Base-by-base conservation (phyloP, 345 rosid species). In the Mangifera indica region DNA sequence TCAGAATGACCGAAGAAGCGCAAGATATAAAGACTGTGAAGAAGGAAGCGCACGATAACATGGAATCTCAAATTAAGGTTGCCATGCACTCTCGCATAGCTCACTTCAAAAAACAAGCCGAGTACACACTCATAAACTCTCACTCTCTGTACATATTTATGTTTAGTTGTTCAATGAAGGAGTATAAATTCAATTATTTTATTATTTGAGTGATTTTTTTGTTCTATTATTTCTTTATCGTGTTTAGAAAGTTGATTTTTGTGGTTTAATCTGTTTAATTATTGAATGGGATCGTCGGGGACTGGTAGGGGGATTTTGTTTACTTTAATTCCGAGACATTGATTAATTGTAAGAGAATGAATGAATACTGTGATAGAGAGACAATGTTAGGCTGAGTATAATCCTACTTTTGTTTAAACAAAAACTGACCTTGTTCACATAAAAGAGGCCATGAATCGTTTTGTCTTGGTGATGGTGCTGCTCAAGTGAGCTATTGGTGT, bases 51-150 rank as follows among this genome's bases (percentile, higher is more conserved):
- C 48, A 21, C 51, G 74, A 40, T 29, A 62, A 69, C 4, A 79
- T 82, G n/a, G 89, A 94, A 86, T 81, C 77, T 10, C 83, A 75
- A 82, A 86, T 94, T 72, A 73, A 80, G 53, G 71, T 71, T n/a
- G 98, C 97, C 37, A 84, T 90, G 89, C 87, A 74, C 74, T 80
- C 95, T 74, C 93, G 97, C 60, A 83, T 84, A 71, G 32, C 83
- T 25, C 82, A 90, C 84, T 85, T 94, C 81, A 84, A 80, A 75
- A 77, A 84, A 29, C 83, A 84, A 80, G 77, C 98, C 78, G 91
- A 94, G 98, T 91, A 79, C 51, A 53, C 45, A 2, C 63, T 52
- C 55, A 7, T 77, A 69, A 73, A 56, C 69, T 73, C 72, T 72
- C 20, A 24, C 56, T 46, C 45, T 48, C 66, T 40, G n/a, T n/a